Conservation (phyloP, 768 basidiomycete genomes). For the Lactarius tabidus region DNA sequence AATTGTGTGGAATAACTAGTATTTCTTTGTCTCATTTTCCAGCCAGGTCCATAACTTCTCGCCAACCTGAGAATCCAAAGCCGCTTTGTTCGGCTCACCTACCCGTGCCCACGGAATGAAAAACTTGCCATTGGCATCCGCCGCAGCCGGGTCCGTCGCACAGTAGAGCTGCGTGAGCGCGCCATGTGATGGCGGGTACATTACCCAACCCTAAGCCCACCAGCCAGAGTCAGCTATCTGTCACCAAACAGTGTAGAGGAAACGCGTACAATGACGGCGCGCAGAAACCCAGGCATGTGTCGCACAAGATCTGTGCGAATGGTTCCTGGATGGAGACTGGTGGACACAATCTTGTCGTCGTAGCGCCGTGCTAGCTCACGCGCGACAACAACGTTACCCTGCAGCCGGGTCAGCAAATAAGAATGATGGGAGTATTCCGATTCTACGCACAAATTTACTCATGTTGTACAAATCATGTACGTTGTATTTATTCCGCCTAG, state of each 20-base stretch:
- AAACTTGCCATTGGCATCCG: constrained; percentile 25
- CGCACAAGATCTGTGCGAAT: constrained; percentile 7
- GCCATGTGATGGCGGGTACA: constrained; percentile 28
- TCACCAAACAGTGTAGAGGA: background rate
- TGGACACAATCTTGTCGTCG: constrained; percentile 44
- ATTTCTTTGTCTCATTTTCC: constrained; percentile 26
- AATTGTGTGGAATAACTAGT: background rate
- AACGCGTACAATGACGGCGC: too few species aligned
- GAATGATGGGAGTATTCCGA: too few species aligned
- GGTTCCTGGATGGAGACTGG: constrained; percentile 40
- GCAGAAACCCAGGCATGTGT: too few species aligned
- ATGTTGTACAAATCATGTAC: constrained; percentile 29
- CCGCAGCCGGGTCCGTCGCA: constrained; percentile 39
- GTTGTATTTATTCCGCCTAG: constrained; percentile 25
- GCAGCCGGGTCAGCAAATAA: background rate
- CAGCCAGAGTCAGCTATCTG: background rate
- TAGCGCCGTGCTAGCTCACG: constrained; percentile 46
- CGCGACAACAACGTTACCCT: constrained; percentile 42
- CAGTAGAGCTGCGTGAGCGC: constrained; percentile 43
- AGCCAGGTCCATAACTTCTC: constrained; percentile 32
- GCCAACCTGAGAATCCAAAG: constrained; percentile 28
- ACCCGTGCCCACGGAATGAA: constrained; percentile 29
- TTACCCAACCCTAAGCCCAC: background rate
- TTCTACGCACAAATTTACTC: constrained; percentile 45
- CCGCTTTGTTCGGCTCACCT: constrained; percentile 21